Percentiles rank a stretch among this genome's conserved stretches.
Conservation (phyloP, 176 grass and related monocot genomes). For the Aegilops tauschii region DNA sequence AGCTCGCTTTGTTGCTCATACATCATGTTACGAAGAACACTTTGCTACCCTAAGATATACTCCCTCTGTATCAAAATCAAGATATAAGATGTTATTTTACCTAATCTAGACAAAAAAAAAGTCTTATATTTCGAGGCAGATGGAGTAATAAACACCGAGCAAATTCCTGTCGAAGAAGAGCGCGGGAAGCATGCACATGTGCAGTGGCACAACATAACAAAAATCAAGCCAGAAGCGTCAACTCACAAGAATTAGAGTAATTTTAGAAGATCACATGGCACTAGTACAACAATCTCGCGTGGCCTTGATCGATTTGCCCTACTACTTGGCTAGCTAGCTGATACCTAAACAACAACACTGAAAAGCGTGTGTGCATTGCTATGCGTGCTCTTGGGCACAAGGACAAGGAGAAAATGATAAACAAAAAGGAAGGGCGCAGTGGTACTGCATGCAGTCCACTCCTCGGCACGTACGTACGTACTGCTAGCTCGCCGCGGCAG, state of each 20-base stretch:
- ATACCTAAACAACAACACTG: constrained; percentile 18
- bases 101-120: too few relatives aligned
- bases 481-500: background rate
- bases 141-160: background rate
- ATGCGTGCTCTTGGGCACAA: constrained; percentile 19
- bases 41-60: background rate
- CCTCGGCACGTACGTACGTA: background rate
- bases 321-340: background rate
- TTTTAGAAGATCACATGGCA: constrained; percentile 2
- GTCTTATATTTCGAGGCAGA: too few relatives aligned
- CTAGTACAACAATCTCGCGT: background rate
- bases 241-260: background rate
- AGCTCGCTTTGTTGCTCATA: background rate
- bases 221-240: background rate
- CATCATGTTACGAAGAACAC: background rate
- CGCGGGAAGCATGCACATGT: background rate
- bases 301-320: background rate
- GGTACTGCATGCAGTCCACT: constrained; percentile 1
- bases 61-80: too few relatives aligned
- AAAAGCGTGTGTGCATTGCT: constrained; percentile 2
- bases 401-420: background rate
- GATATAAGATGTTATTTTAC: too few relatives aligned
- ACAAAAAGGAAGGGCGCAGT: background rate
- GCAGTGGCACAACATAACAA: background rate
- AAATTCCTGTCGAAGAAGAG: background rate